These are phyloP conservation scores for Apocynum venetum DNA, from an alignment of 257 asterid genomes.

Conservation along the genomic window DNA sequence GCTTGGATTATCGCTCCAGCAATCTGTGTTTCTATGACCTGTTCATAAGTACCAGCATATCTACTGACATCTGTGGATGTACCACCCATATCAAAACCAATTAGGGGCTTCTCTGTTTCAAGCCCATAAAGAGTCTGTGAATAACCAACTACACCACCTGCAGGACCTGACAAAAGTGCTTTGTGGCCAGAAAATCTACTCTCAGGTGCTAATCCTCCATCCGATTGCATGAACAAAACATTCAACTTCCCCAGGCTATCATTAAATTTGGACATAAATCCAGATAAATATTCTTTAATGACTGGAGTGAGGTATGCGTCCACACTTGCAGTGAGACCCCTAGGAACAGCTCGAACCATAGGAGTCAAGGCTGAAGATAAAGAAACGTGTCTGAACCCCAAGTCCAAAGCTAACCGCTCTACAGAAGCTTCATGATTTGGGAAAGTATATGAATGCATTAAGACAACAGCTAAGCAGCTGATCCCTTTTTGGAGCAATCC, in stretches of 20 bases:
- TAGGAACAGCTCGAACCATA: conserved; percentile 98
- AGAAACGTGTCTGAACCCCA: conserved; percentile 93
- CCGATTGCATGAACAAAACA: conserved; percentile 94
- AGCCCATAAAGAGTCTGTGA: conserved; percentile 81
- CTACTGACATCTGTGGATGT: conserved; percentile 97
- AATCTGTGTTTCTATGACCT: conserved; percentile 86
- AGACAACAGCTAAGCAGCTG: conserved; percentile 75
- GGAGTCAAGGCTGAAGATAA: conserved; percentile 91
- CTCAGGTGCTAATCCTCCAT: conserved; percentile 97
- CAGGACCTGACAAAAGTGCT: conserved; percentile 97
- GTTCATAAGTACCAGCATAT: conserved; percentile 90
- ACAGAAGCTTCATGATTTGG: conserved; percentile 71
- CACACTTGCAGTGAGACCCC: conserved; percentile 94
- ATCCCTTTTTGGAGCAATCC: conserved; percentile 62
- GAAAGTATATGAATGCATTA: conserved; percentile 89
- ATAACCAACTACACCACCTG: conserved; percentile 98
- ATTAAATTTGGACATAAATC: conserved; percentile 89
- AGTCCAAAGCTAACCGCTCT: conserved; percentile 59
- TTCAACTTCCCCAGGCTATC: conserved; percentile 66
- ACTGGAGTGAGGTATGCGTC: conserved; percentile 97
- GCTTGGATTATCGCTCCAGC: conserved; percentile 95
- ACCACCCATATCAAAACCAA: conserved; percentile 99
- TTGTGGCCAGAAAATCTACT: conserved; percentile 95
- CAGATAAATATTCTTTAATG: conserved; percentile 76
- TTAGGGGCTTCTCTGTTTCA: conserved; percentile 87